phyloP scores from a whole-genome alignment of 352 stramenopile species.

The Discostella stelligera region DNA sequence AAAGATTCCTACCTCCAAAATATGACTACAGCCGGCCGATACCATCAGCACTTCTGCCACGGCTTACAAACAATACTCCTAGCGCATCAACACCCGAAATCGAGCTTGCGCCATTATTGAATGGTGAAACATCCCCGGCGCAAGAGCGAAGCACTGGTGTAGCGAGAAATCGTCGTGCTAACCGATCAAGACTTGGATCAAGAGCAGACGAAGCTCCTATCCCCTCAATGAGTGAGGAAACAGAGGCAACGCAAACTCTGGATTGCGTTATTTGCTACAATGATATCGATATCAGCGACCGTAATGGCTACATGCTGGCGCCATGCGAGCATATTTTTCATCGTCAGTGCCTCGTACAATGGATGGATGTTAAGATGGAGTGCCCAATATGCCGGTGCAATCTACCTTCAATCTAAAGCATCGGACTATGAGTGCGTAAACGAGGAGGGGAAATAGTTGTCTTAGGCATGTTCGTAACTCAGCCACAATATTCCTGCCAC shows the following conservation, averaged over 20 bases:
- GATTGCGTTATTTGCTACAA: conserved; percentile 87
- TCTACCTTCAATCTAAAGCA: conserved; percentile 78
- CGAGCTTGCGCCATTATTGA: conserved; percentile 45
- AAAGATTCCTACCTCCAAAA: conserved; percentile 92
- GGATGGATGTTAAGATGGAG: conserved; percentile 97
- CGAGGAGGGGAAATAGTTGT: not conserved
- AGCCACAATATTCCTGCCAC: conserved; percentile 73
- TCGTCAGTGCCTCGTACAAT: conserved; percentile 90
- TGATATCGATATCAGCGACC: conserved; percentile 78
- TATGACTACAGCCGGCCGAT: conserved; percentile 94
- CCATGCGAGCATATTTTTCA: conserved; percentile 97
- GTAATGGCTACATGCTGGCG: conserved; percentile 92
- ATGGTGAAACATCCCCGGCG: conserved; percentile 39
- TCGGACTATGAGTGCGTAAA: not conserved
- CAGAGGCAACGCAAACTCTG: conserved; percentile 43
- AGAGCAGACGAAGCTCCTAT: conserved; percentile 30
- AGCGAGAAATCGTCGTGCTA: conserved; percentile 43
- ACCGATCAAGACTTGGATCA: conserved; percentile 40
- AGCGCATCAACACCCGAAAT: conserved; percentile 43
- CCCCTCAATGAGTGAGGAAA: conserved; percentile 51
- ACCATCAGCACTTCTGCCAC: conserved; percentile 67
- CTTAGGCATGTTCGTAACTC: conserved; percentile 67
- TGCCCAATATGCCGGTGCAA: conserved; percentile 91
- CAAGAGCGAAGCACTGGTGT: conserved; percentile 31
- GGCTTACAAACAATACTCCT: conserved; percentile 27